Evolutionary conservation across 495 filamentous ascomycete species (phyloP), one percentile per base, ranked within the genome.

Genomic region (Hypoxylon fuscum): DNA sequence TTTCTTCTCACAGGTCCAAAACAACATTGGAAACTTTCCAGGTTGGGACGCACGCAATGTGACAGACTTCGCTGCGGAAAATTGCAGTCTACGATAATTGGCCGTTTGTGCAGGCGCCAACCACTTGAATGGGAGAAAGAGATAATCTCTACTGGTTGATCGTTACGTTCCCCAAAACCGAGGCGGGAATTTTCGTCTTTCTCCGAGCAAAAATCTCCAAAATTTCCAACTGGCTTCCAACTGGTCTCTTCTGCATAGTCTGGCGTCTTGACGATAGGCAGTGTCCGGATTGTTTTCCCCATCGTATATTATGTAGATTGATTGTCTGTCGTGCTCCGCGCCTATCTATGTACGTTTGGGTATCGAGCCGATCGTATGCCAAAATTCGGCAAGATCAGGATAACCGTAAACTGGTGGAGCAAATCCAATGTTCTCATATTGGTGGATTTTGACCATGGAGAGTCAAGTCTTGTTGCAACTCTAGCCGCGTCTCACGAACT

Each of bases 1-100:
- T 66, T 61, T 66, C 56, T 61, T 57, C 51, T 66, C 52, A 58
- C 63, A 58, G 57, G 63, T 58, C 34, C 63, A 66, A 66, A 66
- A 66, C 63, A 66, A 66, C 57, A 66, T 54, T 62, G 43, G 63
- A 60, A 66, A 66, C 55, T 32, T 9, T n/a, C n/a, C n/a, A n/a
- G n/a, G n/a, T n/a, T 12, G 54, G 48, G 35, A 61, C 38, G 55
- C 55, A 65, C 56, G 62, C 56, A 66, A 61, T 25, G 45, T 66
- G 56, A 61, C 62, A 53, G 59, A 46, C 51, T 41, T 42, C 12
- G 27, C 23, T 49, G 40, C 51, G 55, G 62, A 60, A 56, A 60
- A 51, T 57, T 42, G n/a, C 37, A 32, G 25, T 38, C 22, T 40
- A 55, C 32, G 27, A 41, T 54, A 54, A 66, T 66, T 66, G 63